Evolutionary conservation across 2,329 filamentous ascomycete genomes (phyloP), one percentile per base, ranked within the genome.

Genomic region (Neofusicoccum parvum): DNA sequence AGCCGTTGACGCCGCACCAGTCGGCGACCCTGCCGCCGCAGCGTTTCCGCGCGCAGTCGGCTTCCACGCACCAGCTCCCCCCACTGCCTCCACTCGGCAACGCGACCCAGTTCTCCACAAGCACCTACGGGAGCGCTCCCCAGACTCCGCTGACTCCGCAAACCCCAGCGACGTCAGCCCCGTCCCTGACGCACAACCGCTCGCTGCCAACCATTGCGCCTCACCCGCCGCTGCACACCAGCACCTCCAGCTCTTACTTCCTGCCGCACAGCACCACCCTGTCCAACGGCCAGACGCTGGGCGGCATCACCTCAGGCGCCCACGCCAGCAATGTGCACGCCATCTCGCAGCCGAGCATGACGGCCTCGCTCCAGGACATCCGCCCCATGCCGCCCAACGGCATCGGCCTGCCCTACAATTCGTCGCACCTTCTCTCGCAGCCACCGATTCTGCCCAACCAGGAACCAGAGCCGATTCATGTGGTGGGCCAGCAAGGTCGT

Each of bases 401-500:
- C 53, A 72, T 81, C 60, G 73, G 73, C 43, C 60, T 78, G 70
- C 60, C 70, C 62, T 68, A 70, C 67, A 34, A 71, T 71, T 41
- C 69, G 76, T 68, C 79, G 69, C 71, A 80, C 71, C 70, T 79
- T 17, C 53, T 60, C 15, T 49, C 62, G 23, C 67, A 68, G 75
- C 65, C 67, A 10, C 75, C 75, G 23, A 73, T 79, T 46, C 72
- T 78, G 36, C 69, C 76, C 39, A 77, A 78, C 71, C 75, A 77
- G 69, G 81, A 83, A 70, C 76, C 78, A 12, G 87, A 89, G 72
- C 92, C 91, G 15, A 95, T 92, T 37, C 94, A 97, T 75, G 94
- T 97, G 56, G 94, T 98, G 64, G 94, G 94, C 63, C 96, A 94
- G 32, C 94, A 98, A 81, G 94, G 94, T 66, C 89, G 94, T 69